Percentiles rank a stretch among this genome's conserved stretches.
These are phyloP conservation scores for Euphorbia tirucalli DNA, from an alignment of 345 rosid species.

Conservation along the genomic window DNA sequence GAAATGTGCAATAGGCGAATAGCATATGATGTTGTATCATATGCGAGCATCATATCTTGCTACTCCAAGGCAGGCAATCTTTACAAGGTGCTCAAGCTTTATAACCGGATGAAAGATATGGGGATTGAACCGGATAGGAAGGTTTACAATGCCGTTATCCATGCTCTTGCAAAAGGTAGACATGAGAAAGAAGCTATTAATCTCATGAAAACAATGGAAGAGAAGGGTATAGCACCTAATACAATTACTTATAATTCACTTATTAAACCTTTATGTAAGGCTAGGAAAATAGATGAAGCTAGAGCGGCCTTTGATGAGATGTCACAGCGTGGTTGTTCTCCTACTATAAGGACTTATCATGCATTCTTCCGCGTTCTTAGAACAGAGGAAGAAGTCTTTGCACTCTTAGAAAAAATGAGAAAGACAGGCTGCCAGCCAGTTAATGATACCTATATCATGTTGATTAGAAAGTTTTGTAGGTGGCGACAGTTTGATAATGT, in stretches of 20 bases:
- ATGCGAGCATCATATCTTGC: slow-evolving; percentile 69
- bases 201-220: slow-evolving; percentile 69
- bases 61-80: slow-evolving; percentile 70
- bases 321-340: slow-evolving; percentile 48
- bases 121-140: slow-evolving; percentile 74
- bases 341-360: slow-evolving; percentile 70
- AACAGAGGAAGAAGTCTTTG: slow-evolving; percentile 68
- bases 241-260: slow-evolving; percentile 78
- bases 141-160: slow-evolving; percentile 76
- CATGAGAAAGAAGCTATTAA: slow-evolving; percentile 63
- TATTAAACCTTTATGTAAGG: slow-evolving; percentile 76
- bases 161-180: slow-evolving; percentile 77
- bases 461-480: slow-evolving; percentile 83
- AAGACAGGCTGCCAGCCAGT: slow-evolving; percentile 63
- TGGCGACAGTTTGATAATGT: slow-evolving; percentile 78
- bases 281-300: slow-evolving; percentile 58
- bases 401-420: slow-evolving; percentile 71
- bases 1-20: slow-evolving; percentile 74
- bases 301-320: slow-evolving; percentile 59
- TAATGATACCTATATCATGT: slow-evolving; percentile 72
- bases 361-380: slow-evolving; percentile 63
- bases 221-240: slow-evolving; percentile 60
- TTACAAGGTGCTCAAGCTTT: slow-evolving; percentile 66
- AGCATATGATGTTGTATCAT: slow-evolving; percentile 65
- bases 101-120: slow-evolving; percentile 53